Evolutionary conservation across 2,329 filamentous ascomycete species (phyloP), one percentile per base, ranked within the genome.

Genomic region (Fusarium sp.): DNA sequence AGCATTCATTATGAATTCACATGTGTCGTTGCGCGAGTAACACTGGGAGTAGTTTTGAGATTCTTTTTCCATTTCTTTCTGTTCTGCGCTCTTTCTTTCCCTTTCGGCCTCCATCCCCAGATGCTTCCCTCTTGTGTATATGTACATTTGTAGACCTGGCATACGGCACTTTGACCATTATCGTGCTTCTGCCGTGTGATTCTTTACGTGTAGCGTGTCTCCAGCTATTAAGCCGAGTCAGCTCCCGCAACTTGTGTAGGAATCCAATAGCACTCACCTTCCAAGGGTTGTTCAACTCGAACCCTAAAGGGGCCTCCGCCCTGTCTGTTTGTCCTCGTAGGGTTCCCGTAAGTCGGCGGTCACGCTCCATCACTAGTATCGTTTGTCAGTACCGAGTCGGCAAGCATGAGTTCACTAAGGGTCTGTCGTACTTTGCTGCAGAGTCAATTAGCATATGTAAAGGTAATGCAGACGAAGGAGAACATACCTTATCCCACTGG

Each of bases 271-370:
- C 61, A 78, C 85, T 48, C 85, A 90, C 89, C 82, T 84, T 89
- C 89, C 89, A 91, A 34, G 86, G 85, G 74, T 90, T 90, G 81
- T 86, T 90, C 66, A 90, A 74, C 74, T 90, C 89, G 78, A 88
- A 91, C 39, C 89, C 89, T 16, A 82, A 76, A 16, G 89, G 88
- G 23, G 89, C 89, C 70, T 82, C 77, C 43, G 87, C 79, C 28
- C 81, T 82, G 76, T 89, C 87, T 60, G 82, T 84, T 75, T 91
- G 89, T 39, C 89, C 89, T 78, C 89, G 83, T 66, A 89, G 73
- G 48, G 79, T 82, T 47, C 89, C 89, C 8, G 89, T 91, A 66
- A 91, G 82, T 76, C 89, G 85, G 66, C 85, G 83, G 73, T 91
- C 89, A 74, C 89, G 88, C 60, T 89, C 85, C 88, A 91, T 90